Percentiles rank a stretch among this genome's conserved stretches.
Evolutionary conservation across 148 eudicot genomes (phyloP).

Genomic region (Vaccinium darrowii): DNA sequence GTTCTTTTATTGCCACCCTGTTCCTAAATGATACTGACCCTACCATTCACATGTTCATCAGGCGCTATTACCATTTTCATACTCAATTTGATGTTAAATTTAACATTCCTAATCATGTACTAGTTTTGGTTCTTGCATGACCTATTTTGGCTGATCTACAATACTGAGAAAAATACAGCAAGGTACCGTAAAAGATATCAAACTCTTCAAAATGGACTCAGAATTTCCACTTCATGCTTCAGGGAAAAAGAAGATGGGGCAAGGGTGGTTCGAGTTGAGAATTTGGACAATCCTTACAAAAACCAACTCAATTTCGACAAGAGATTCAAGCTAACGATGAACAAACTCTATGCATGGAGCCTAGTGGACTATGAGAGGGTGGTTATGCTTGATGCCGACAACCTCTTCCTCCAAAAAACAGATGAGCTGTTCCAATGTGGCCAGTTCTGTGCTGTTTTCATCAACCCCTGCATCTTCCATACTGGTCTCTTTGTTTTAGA

Average conservation of each 20-base stretch:
- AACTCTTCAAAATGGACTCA: neutral
- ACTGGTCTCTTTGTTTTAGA: slow-evolving; percentile 92
- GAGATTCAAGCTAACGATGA: slow-evolving; percentile 82
- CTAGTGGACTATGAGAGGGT: slow-evolving; percentile 81
- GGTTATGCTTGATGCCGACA: slow-evolving; percentile 92
- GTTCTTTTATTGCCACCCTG: neutral
- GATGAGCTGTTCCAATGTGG: slow-evolving; percentile 97
- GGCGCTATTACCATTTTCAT: neutral
- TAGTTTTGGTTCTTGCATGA: neutral
- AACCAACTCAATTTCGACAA: slow-evolving; percentile 27
- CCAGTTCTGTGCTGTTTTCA: slow-evolving; percentile 89
- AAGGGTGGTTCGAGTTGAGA: slow-evolving; percentile 80
- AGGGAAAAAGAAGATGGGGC: slow-evolving; percentile 89
- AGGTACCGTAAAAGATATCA: neutral
- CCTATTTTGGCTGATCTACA: neutral
- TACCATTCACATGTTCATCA: neutral
- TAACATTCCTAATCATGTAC: neutral
- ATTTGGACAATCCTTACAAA: slow-evolving; percentile 69
- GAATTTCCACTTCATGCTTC: slow-evolving; percentile 14
- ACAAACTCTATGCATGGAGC: slow-evolving; percentile 91
- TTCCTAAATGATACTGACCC: neutral
- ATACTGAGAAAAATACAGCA: too few species aligned
- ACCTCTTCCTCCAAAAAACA: slow-evolving; percentile 74
- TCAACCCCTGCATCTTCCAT: slow-evolving; percentile 98
- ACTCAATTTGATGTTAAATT: neutral